These are phyloP conservation scores for Crepidotus sp. DNA, from an alignment of 1,284 basidiomycete species.

Conservation along the genomic window DNA sequence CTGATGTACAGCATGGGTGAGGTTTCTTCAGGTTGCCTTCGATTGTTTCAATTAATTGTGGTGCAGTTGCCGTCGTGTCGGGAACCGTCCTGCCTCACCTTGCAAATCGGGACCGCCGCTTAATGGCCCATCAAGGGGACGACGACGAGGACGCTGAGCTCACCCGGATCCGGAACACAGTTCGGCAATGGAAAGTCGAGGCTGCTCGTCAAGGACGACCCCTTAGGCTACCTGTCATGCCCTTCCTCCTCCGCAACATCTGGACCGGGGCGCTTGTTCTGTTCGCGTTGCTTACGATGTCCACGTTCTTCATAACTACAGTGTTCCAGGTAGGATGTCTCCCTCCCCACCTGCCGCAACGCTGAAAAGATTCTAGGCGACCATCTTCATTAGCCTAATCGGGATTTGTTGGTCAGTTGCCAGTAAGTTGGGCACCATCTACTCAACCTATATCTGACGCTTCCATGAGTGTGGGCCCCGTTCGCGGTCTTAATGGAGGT, in stretches of 20 bases:
- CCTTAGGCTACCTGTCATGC: conserved; percentile 73
- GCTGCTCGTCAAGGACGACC: conserved; percentile 65
- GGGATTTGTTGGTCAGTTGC: conserved; percentile 94
- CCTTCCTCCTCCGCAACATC: conserved; percentile 83
- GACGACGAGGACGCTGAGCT: conserved; percentile 69
- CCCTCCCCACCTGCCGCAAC: conserved; percentile 4
- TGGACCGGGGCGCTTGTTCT: conserved; percentile 82
- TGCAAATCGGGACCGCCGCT: conserved; percentile 66
- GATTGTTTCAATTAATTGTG: conserved; percentile 8
- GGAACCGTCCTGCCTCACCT: conserved; percentile 80
- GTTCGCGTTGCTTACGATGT: conserved; percentile 70
- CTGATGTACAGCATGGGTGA: conserved; percentile 81
- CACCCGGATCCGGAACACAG: conserved; percentile 54
- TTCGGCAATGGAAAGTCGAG: conserved; percentile 78
- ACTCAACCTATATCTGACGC: neutral
- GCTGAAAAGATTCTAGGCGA: conserved; percentile 42
- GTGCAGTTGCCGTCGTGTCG: conserved; percentile 74
- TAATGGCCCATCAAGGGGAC: conserved; percentile 63
- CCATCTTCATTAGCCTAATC: conserved; percentile 71
- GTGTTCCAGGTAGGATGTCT: conserved; percentile 50
- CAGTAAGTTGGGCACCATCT: conserved; percentile 23
- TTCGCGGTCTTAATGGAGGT: conserved; percentile 93
- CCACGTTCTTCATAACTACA: conserved; percentile 76
- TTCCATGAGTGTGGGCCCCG: conserved; percentile 65
- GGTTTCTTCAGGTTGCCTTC: conserved; percentile 19